Evolutionary conservation across 1,139 yeast species (phyloP), one percentile per base, ranked within the genome.

Genomic region (Meyerozyma guilliermondii): DNA sequence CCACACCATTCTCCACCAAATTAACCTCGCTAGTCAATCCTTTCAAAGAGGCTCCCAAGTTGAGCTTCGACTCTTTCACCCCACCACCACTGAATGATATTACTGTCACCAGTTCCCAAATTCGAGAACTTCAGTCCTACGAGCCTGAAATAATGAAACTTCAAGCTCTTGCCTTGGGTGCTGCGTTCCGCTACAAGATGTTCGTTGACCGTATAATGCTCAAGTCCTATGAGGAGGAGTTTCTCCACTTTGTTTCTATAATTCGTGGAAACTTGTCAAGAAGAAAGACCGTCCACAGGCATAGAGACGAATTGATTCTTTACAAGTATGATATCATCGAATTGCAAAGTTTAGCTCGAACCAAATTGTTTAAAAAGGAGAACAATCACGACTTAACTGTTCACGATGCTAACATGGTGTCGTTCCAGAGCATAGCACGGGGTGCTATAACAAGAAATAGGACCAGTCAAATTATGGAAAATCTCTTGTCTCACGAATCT

Each of bases 161-260:
- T 26, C 92, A 85, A 56, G 74, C 88, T 0, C 62, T 81, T 26
- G 73, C 84, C 7, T 68, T 86, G 50, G 92, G 91, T 23, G 82
- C 86, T 1, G 69, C 78, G 42, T 65, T 78, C 47, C 71, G 94
- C 40, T 85, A 81, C 57, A 64, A 64, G 23, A 68, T 82, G 67
- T 82, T 80, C 59, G 83, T 83, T 34, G 76, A 77, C 51, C 74
- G 69, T 44, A 79, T 80, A 47, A 75, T 81, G 71, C 56, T 82
- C 31, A 76, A 75, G 49, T 78, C 83, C 3, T 77, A 74, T 49
- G 65, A 68, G 4, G 76, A 72, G 17, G 78, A 75, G 46, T 60
- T 80, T 28, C 64, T 64, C 5, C 46, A 45, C 9, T 60, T 72
- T 27, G 50, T 58, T 37, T 63, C 79, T 6, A 61, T 60, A 1